These are phyloP conservation scores for Clavulina sp. DNA, from an alignment of 768 basidiomycete species.

Conservation along the genomic window DNA sequence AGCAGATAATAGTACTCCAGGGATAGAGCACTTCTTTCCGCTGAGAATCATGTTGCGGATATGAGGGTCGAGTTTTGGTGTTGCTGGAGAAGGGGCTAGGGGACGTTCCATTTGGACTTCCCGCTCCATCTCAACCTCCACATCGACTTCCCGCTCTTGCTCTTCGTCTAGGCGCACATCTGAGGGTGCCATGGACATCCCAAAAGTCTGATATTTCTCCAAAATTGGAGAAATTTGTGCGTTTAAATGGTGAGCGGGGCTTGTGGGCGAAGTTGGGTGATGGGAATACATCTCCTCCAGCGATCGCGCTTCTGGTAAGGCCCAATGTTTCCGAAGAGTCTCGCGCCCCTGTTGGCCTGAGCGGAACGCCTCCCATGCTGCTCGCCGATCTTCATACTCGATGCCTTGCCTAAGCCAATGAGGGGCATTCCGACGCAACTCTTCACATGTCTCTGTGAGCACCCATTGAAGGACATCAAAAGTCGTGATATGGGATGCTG, in stretches of 20 bases:
- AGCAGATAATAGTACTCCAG: too few relatives aligned
- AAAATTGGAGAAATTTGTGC: too few relatives aligned
- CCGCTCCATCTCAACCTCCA: neutral
- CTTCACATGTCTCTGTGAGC: constrained; percentile 27
- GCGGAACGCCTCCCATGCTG: neutral
- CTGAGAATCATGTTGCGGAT: too few relatives aligned
- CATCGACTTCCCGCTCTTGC: constrained; percentile 2
- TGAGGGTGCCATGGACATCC: neutral
- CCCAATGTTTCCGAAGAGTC: too few relatives aligned
- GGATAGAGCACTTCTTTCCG: too few relatives aligned
- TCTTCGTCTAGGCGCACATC: neutral
- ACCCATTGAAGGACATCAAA: constrained; percentile 28
- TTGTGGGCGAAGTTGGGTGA: too few relatives aligned
- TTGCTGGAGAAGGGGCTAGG: neutral
- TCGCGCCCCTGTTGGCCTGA: too few relatives aligned
- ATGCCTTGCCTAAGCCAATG: constrained; percentile 1
- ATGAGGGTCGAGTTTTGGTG: neutral
- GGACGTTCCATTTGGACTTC: neutral
- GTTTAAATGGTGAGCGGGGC: too few relatives aligned
- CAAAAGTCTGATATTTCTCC: neutral
- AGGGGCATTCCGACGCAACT: constrained; percentile 18
- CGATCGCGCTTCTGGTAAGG: constrained; percentile 6
- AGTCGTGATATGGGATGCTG: neutral
- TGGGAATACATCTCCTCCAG: constrained; percentile 6
- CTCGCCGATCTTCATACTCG: neutral